Evolutionary conservation across 495 filamentous ascomycete species (phyloP), one percentile per base, ranked within the genome.

Genomic region (Mytilinidion resinicola): DNA sequence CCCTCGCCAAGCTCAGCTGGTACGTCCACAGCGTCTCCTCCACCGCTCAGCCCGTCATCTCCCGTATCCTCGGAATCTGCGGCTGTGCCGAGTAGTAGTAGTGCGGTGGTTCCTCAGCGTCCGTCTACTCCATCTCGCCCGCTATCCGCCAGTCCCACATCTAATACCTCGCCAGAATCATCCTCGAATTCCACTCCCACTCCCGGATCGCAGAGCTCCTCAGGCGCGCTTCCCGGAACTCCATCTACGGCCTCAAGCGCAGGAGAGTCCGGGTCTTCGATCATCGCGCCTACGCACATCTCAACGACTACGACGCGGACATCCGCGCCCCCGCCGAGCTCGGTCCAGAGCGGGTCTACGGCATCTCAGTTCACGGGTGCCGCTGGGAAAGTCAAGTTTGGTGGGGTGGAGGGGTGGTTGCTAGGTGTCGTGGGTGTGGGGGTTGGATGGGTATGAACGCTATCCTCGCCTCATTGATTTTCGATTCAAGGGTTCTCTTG

Each of bases 371-470:
- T 37, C 9, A 50, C 60, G 19, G 60, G 44, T 21, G 56, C 56
- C 0, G 60, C 52, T 2, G 55, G 30, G 14, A 34, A 17, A 0
- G 34, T 59, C 1, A 14, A 9, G 19, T 55, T 59, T 36, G 46
- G 39, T 33, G 59, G 59, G 15, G 12, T 62, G 20, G 63, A 62
- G 33, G 51, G 55, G 15, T 62, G 54, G 55, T 17, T 66, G n/a
- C 39, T 66, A 15, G 63, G 63, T 1, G 63, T 59, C 1, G 63
- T 55, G 5, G 63, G 63, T 30, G 3, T 66, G n/a, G 63, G 63
- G 1, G 36, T 66, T 9, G 63, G 63, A 21, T 66, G 63, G 63
- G 42, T 66, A 53, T 66, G 46, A 49, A 30, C 6, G 6, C 6
- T 6, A 6, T 30, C 25, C 6, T 30, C 25, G 25, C 6, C 25